phyloP scores from a whole-genome alignment of 2,329 filamentous ascomycete species.

The Delphinella strobiligena region DNA sequence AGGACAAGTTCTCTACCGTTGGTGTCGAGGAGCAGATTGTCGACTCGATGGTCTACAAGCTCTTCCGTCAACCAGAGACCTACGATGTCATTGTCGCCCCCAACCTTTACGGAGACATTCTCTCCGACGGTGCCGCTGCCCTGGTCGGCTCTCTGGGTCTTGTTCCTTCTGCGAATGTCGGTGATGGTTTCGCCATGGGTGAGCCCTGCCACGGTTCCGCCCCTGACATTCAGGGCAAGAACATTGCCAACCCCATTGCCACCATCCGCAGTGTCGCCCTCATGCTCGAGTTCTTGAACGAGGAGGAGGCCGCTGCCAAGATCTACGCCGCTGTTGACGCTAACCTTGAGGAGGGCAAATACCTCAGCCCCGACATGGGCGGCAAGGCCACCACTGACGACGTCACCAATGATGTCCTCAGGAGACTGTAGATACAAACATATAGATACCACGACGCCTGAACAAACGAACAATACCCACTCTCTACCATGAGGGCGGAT shows the following conservation, averaged over 20 bases:
- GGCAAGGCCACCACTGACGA: slow-evolving; percentile 76
- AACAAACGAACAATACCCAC: too few relatives aligned
- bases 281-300: slow-evolving; percentile 91
- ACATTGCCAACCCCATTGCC: slow-evolving; percentile 92
- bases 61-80: slow-evolving; percentile 86
- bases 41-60: slow-evolving; percentile 98
- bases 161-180: slow-evolving; percentile 90
- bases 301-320: slow-evolving; percentile 72
- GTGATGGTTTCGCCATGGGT: slow-evolving; percentile 86
- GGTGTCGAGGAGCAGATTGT: slow-evolving; percentile 93
- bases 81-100: slow-evolving; percentile 98
- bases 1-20: slow-evolving; percentile 50
- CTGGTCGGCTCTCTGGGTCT: slow-evolving; percentile 85
- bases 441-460: too few relatives aligned
- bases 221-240: slow-evolving; percentile 85
- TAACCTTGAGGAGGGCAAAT: slow-evolving; percentile 70
- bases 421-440: slow-evolving; percentile 61
- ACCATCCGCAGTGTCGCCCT: slow-evolving; percentile 81
- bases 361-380: slow-evolving; percentile 81
- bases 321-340: slow-evolving; percentile 90
- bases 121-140: slow-evolving; percentile 89
- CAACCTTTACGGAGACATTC: slow-evolving; percentile 93
- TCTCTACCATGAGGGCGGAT: neutral
- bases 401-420: slow-evolving; percentile 78
- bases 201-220: slow-evolving; percentile 96